Evolutionary conservation across 1,139 yeast genomes (phyloP), one percentile per base, ranked within the genome.

Genomic region (Lodderomyces beijingensis): DNA sequence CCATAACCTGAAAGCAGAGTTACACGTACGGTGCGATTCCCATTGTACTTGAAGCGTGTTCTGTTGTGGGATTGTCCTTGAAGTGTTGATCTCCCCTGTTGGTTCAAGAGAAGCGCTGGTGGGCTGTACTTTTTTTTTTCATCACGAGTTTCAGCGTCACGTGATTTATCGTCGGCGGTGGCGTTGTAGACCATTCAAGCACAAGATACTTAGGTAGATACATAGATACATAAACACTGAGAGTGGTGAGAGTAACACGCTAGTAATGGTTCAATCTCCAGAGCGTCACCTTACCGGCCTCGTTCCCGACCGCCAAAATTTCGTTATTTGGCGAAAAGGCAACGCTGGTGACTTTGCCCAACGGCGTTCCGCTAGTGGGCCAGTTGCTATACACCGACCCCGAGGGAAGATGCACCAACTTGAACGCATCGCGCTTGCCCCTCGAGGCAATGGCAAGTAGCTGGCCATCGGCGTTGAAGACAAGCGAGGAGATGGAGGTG

Each of bases 321-420:
- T 87, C 91, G 37, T 80, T 77, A 42, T 78, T 78, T 17, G 95
- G 89, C 17, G 94, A 79, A 56, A 89, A 89, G 8, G 78, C 74
- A 3, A 78, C 81, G n/a, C 82, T 62, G 1, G 96, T 86, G 27
- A 93, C 96, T 45, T 81, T 79, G 16, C 98, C 99, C 44, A 93
- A 71, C 3, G 98, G 98, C 0, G 99, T 89, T 6, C 88, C 91
- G 37, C 91, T 79, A 2, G 97, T 91, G 14, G 99, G 99, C 98
- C 98, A 93, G 65, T 93, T 93, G 36, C 79, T 71, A 58, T 79
- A 93, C 3, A 86, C 95, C 9, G 86, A 75, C 40, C 91, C 88
- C 8, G 88, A 72, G 9, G 97, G 96, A 39, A 91, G 60, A 51
- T 93, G 98, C 10, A 88, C 91, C 44, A 93, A 57, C 49, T 89